Evolutionary conservation across 208 protist genomes (phyloP), one percentile per base, ranked within the genome.

Genomic region (Wallacemonas sp.): DNA sequence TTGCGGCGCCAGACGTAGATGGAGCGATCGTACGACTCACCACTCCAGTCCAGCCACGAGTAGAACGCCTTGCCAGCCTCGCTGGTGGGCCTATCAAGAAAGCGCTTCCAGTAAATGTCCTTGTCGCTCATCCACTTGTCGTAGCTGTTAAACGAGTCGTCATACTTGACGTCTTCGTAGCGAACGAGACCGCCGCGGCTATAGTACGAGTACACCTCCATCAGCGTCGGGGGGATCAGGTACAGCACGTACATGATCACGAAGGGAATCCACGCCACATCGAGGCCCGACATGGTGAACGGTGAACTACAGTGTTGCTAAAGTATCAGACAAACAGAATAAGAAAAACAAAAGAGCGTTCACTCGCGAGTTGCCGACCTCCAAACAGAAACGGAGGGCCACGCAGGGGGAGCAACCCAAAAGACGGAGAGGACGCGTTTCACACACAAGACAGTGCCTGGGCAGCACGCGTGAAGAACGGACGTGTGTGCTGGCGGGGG

Each of bases 141-240:
- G 63, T 87, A 73, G 32, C 68, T 78, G 29, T 61, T 76, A 64
- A 87, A 96, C 12, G 81, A 86, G 67, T 96, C 90, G 52, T 96
- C 90, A 58, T 87, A 91, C 61, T 92, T 89, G 53, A 92, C 73
- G 39, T 96, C 90, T 65, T 93, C 87, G 71, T 73, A 87, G 52
- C 81, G 75, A 21, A 91, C 81, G 45, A 93, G 74, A 17, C 90
- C 90, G 26, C 90, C 90, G 50, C 90, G 87, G 55, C 79, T 92
- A 66, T 96, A 96, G 74, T 96, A 96, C 19, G 82, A 88, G 70
- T 93, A 93, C 33, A 96, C 85, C 69, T 93, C 87, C 87, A 93
- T 91, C 72, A 96, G 80, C 0, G 90, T 93, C n/a, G 87, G 90
- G 8, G 84, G 90, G 39, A 96, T 89, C 46, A 92, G 67, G 65